These are phyloP conservation scores for Pulveroboletus sp. DNA, from an alignment of 768 basidiomycete genomes.

Conservation along the genomic window DNA sequence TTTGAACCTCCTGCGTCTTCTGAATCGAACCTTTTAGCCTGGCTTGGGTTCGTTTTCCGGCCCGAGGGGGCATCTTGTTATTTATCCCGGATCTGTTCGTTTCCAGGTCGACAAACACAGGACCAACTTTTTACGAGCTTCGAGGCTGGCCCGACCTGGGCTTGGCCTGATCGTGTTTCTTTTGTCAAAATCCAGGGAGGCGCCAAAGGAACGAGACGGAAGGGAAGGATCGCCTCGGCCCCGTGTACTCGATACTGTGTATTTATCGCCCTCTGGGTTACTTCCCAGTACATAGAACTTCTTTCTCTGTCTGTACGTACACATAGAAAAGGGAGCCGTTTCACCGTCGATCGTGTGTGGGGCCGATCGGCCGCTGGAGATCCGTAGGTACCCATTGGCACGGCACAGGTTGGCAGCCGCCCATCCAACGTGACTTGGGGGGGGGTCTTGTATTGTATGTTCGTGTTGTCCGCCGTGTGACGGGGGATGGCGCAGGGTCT, in stretches of 20 bases:
- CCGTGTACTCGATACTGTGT: conserved; percentile 20
- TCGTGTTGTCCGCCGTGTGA: too few relatives aligned
- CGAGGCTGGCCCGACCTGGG: background rate
- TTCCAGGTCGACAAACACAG: conserved; percentile 4
- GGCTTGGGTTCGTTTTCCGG: conserved; percentile 8
- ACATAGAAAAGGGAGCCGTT: too few relatives aligned
- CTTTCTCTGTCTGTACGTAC: too few relatives aligned
- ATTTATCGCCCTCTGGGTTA: conserved; percentile 17
- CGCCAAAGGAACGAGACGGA: conserved; percentile 4
- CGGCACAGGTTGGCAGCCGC: too few relatives aligned
- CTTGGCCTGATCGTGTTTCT: background rate
- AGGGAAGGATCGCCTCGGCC: conserved; percentile 12
- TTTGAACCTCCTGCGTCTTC: conserved; percentile 15
- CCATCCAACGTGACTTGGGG: too few relatives aligned
- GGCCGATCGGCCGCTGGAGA: conserved; percentile 13
- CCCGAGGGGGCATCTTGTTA: conserved; percentile 16
- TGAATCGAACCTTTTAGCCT: conserved; percentile 14
- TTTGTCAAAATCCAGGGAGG: too few relatives aligned
- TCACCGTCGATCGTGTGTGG: background rate
- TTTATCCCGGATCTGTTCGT: conserved; percentile 26
- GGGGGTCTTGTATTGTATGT: too few relatives aligned
- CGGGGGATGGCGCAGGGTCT: too few relatives aligned
- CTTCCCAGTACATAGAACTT: conserved; percentile 15
- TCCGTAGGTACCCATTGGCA: background rate
- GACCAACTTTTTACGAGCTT: conserved; percentile 2